phyloP scores from a whole-genome alignment of 2,329 filamentous ascomycete genomes.

The Amauroascus niger region DNA sequence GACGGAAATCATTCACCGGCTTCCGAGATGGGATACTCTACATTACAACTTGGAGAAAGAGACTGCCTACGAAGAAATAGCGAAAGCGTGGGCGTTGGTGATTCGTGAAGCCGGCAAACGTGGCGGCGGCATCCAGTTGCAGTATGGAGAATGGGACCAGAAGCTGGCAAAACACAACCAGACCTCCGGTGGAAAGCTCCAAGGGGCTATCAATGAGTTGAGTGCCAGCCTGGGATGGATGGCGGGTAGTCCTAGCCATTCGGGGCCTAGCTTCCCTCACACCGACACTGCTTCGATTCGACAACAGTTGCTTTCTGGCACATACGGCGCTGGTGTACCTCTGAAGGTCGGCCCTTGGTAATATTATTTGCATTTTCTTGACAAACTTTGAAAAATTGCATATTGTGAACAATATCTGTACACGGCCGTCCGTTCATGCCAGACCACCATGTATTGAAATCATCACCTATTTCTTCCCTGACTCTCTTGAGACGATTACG shows the following conservation, averaged over 20 bases:
- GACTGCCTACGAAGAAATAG: slow-evolving; percentile 91
- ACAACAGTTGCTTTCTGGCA: slow-evolving; percentile 48
- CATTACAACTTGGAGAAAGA: slow-evolving; percentile 88
- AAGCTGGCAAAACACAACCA: slow-evolving; percentile 79
- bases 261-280: slow-evolving; percentile 21
- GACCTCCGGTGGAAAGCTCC: slow-evolving; percentile 70
- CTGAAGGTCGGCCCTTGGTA: slow-evolving; percentile 50
- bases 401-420: slow-evolving; percentile 11
- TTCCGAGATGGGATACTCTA: slow-evolving; percentile 84
- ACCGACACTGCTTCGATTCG: slow-evolving; percentile 40
- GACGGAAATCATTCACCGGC: slow-evolving; percentile 77
- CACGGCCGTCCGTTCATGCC: slow-evolving; percentile 11
- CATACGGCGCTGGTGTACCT: slow-evolving; percentile 45
- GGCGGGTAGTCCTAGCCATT: slow-evolving; percentile 37
- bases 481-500: slow-evolving; percentile 35
- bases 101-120: slow-evolving; percentile 85
- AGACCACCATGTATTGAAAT: slow-evolving; percentile 3
- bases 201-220: slow-evolving; percentile 69
- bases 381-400: not conserved
- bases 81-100: slow-evolving; percentile 83
- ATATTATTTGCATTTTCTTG: slow-evolving; percentile 11
- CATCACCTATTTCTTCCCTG: slow-evolving; percentile 6
- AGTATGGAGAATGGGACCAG: slow-evolving; percentile 88
- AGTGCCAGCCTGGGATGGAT: slow-evolving; percentile 69
- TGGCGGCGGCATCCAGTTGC: slow-evolving; percentile 78